phyloP scores from a whole-genome alignment of 768 basidiomycete species.

The Tulasnella sp. region DNA sequence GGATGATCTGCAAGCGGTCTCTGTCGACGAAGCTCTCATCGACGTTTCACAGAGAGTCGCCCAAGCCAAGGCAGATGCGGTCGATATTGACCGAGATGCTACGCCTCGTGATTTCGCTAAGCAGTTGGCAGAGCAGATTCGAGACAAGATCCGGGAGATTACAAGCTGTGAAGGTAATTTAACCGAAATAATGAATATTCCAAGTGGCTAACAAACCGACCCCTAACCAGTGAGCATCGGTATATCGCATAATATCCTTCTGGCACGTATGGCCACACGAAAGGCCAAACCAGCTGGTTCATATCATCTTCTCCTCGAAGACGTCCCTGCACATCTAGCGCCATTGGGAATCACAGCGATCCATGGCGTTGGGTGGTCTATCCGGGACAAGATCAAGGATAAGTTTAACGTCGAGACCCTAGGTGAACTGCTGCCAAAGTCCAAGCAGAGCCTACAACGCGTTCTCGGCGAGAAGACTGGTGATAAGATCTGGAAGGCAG shows the following conservation, averaged over 20 bases:
- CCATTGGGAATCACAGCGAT: conserved; percentile 69
- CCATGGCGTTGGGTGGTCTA: conserved; percentile 75
- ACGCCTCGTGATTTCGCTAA: conserved; percentile 47
- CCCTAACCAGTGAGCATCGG: conserved; percentile 69
- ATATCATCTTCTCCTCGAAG: conserved; percentile 54
- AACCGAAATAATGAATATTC: neutral
- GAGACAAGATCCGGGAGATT: conserved; percentile 60
- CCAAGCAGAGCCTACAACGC: conserved; percentile 58
- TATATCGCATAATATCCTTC: conserved; percentile 80
- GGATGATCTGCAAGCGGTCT: conserved; percentile 89
- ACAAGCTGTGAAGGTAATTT: conserved; percentile 78
- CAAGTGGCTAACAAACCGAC: neutral
- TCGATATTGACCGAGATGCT: conserved; percentile 19
- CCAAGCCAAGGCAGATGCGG: conserved; percentile 17
- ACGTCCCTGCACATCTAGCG: conserved; percentile 45
- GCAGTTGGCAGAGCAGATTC: conserved; percentile 70
- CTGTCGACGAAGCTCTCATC: conserved; percentile 90
- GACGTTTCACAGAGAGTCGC: conserved; percentile 62
- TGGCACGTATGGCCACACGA: conserved; percentile 85
- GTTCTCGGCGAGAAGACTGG: conserved; percentile 73
- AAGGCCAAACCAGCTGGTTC: conserved; percentile 85
- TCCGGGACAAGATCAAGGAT: conserved; percentile 65
- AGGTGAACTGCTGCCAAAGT: conserved; percentile 50
- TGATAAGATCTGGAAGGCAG: conserved; percentile 71
- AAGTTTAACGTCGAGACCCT: conserved; percentile 65